These are phyloP conservation scores for Claviceps sp. DNA, from an alignment of 2,329 filamentous ascomycete species.

Conservation along the genomic window DNA sequence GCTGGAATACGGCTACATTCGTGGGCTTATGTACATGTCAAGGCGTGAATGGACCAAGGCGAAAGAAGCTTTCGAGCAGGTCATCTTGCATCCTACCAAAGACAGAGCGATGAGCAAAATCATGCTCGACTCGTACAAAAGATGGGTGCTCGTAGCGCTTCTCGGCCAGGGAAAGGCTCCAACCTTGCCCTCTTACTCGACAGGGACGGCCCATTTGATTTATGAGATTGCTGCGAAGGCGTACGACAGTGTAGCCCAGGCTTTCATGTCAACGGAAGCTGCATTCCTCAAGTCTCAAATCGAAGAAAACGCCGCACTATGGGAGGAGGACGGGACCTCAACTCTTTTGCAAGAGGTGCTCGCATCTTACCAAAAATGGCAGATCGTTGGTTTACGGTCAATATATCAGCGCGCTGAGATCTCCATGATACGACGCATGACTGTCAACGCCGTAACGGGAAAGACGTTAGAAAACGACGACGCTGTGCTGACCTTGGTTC, in stretches of 20 bases:
- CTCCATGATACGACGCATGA: constrained; percentile 35
- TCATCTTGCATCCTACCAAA: constrained; percentile 52
- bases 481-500: constrained; percentile 33
- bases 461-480: constrained; percentile 25
- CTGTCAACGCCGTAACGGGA: constrained; percentile 41
- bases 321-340: constrained; percentile 59
- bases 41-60: constrained; percentile 50
- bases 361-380: constrained; percentile 59
- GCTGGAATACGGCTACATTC: constrained; percentile 53
- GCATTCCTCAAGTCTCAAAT: constrained; percentile 50
- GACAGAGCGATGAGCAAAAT: constrained; percentile 56
- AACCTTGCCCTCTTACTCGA: constrained; percentile 42
- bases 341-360: constrained; percentile 58
- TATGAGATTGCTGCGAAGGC: constrained; percentile 48
- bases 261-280: constrained; percentile 47
- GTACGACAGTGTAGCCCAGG: constrained; percentile 56
- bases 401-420: constrained; percentile 54
- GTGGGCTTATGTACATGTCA: constrained; percentile 52
- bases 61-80: constrained; percentile 46
- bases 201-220: constrained; percentile 36
- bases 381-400: constrained; percentile 57
- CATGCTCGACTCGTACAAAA: constrained; percentile 84
- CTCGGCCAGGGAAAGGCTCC: constrained; percentile 51
- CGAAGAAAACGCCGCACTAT: constrained; percentile 42
- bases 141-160: constrained; percentile 70